Conservation (phyloP, 2,329 filamentous ascomycete genomes). For the Colletotrichum musae region DNA sequence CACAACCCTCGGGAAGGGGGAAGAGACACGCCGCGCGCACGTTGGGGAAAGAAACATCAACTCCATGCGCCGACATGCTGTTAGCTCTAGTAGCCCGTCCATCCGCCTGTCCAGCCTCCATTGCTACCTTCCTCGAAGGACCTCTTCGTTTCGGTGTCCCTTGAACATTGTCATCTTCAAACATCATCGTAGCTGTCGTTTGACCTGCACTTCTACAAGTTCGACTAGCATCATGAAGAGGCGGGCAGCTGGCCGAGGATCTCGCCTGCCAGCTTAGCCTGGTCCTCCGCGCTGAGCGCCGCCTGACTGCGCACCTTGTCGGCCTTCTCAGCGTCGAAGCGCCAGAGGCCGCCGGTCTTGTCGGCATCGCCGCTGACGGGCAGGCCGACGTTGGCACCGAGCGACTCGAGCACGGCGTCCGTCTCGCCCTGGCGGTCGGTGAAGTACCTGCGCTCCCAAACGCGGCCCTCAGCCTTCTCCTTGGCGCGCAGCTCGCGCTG, state of each 20-base stretch:
- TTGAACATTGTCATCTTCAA: too few relatives aligned
- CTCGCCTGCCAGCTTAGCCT: slow-evolving; percentile 62
- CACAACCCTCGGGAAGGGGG: too few relatives aligned
- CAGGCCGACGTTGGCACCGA: slow-evolving; percentile 64
- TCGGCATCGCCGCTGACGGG: slow-evolving; percentile 67
- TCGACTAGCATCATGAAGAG: background rate
- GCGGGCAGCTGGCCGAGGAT: slow-evolving; percentile 50
- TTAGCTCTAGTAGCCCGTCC: slow-evolving; percentile 19
- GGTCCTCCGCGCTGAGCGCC: slow-evolving; percentile 63
- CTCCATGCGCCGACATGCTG: slow-evolving; percentile 33
- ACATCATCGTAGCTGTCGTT: too few relatives aligned
- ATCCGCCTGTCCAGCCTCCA: background rate
- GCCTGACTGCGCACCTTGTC: slow-evolving; percentile 75
- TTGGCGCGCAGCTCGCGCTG: slow-evolving; percentile 82
- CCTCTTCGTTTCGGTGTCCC: background rate
- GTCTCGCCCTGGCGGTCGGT: slow-evolving; percentile 59
- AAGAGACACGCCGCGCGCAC: too few relatives aligned
- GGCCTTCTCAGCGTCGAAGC: slow-evolving; percentile 67
- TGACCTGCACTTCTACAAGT: too few relatives aligned
- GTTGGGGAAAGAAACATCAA: slow-evolving; percentile 2
- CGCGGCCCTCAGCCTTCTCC: slow-evolving; percentile 80
- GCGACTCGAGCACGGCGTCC: slow-evolving; percentile 60
- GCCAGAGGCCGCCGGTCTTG: slow-evolving; percentile 74
- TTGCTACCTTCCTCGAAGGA: background rate
- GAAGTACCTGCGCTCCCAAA: slow-evolving; percentile 92